A percentile compares a stretch with the other conserved stretches of the same genome.
These are phyloP conservation scores for Amphibolis antarctica DNA, from an alignment of 106 monocot genomes.

Conservation along the genomic window DNA sequence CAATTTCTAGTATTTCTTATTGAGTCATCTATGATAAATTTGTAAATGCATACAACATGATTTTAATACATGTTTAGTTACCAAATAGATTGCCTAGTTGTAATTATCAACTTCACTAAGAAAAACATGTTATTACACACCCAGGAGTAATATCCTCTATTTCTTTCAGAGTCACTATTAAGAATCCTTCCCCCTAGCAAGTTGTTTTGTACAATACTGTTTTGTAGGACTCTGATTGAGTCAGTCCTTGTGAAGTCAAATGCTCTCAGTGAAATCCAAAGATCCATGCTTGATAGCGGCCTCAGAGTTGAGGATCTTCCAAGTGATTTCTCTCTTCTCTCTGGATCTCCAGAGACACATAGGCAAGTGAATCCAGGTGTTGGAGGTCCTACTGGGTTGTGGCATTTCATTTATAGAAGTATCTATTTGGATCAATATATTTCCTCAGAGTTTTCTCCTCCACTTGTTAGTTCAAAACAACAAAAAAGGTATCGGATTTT, in stretches of 20 bases:
- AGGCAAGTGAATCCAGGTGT: conserved; percentile 11
- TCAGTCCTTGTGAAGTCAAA: conserved; percentile 73
- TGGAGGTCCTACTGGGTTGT: conserved; percentile 83
- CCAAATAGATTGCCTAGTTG: too few species aligned
- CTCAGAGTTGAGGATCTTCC: conserved; percentile 77
- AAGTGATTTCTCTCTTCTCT: conserved; percentile 41
- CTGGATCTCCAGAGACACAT: conserved; percentile 23
- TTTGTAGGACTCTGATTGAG: conserved; percentile 55
- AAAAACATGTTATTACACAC: too few species aligned
- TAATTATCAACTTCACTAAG: too few species aligned
- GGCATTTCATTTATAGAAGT: conserved; percentile 93
- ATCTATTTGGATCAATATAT: conserved; percentile 86
- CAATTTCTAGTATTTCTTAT: too few species aligned
- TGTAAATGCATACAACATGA: background rate
- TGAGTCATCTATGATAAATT: too few species aligned
- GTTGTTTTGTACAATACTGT: background rate
- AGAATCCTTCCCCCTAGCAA: too few species aligned
- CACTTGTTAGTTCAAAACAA: conserved; percentile 57
- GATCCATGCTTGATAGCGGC: conserved; percentile 68
- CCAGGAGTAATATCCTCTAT: too few species aligned
- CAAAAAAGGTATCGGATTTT: conserved; percentile 53
- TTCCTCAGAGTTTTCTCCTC: conserved; percentile 81
- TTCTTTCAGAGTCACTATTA: too few species aligned
- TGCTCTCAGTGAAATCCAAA: conserved; percentile 80
- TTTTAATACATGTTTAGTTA: background rate